phyloP scores from a whole-genome alignment of 306 rosid species.

The Cucurbita pepo region DNA sequence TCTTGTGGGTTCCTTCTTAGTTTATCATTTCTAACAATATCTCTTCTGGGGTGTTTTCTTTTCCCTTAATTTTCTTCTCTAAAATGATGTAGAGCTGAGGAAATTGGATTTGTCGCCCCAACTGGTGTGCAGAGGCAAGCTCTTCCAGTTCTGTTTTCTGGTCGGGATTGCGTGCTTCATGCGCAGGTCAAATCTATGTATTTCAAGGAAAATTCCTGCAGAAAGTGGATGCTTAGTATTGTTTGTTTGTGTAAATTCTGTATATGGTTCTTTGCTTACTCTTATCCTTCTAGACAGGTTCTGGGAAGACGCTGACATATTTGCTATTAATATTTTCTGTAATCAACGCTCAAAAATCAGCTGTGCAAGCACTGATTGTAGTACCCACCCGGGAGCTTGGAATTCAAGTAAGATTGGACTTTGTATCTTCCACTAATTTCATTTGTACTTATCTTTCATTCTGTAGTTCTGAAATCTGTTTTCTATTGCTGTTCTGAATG shows the following conservation, averaged over 20 bases:
- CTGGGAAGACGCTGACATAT: slow-evolving; percentile 91
- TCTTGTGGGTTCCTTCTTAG: background rate
- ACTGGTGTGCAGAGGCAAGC: slow-evolving; percentile 63
- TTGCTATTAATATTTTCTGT: slow-evolving; percentile 53
- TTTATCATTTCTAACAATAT: background rate
- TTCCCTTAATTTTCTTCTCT: background rate
- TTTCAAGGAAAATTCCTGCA: background rate
- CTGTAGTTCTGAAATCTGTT: background rate
- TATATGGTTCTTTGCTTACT: background rate
- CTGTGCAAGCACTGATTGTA: slow-evolving; percentile 69
- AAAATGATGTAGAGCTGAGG: slow-evolving; percentile 47
- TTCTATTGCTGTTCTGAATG: background rate
- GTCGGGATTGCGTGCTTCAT: slow-evolving; percentile 74
- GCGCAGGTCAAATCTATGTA: slow-evolving; percentile 54
- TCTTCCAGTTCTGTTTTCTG: slow-evolving; percentile 51
- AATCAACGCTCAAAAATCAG: slow-evolving; percentile 34
- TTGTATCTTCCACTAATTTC: background rate
- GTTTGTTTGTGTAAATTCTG: background rate
- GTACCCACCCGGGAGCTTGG: slow-evolving; percentile 97
- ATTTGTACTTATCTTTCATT: background rate
- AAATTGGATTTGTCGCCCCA: slow-evolving; percentile 58
- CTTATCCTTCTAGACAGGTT: slow-evolving; percentile 74
- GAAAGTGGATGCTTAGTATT: background rate
- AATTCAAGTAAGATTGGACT: slow-evolving; percentile 56
- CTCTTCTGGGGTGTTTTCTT: background rate